These are phyloP conservation scores for Quercus dentata DNA, from an alignment of 306 rosid species.

Conservation along the genomic window DNA sequence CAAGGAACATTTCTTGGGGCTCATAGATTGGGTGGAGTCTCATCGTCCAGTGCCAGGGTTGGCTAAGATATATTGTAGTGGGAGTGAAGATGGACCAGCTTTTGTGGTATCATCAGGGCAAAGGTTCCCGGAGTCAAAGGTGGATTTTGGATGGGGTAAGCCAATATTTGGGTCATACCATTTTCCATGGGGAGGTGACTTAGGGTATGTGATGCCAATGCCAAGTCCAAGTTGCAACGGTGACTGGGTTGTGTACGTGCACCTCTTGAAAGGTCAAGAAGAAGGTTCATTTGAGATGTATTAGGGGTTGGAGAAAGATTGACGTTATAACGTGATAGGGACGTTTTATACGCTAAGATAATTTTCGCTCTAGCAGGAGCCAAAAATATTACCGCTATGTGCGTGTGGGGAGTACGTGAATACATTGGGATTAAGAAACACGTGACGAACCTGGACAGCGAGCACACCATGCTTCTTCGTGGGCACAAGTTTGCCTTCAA, in stretches of 20 bases:
- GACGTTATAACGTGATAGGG: too few species aligned
- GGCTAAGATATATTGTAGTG: too few species aligned
- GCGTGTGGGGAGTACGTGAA: too few species aligned
- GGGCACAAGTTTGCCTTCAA: slow-evolving; percentile 67
- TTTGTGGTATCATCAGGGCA: too few species aligned
- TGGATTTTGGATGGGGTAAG: slow-evolving; percentile 79
- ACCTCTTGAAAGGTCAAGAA: slow-evolving; percentile 28
- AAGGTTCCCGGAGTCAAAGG: slow-evolving; percentile 8
- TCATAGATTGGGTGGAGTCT: slow-evolving; percentile 74
- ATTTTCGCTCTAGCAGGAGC: too few species aligned
- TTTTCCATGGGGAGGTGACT: slow-evolving; percentile 70
- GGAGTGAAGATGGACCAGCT: too few species aligned
- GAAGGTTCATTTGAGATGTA: too few species aligned
- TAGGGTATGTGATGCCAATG: slow-evolving; percentile 91
- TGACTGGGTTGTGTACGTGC: slow-evolving; percentile 90
- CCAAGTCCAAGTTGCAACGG: slow-evolving; percentile 58
- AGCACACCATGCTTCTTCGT: slow-evolving; percentile 60
- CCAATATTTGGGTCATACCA: slow-evolving; percentile 69
- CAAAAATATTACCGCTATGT: too few species aligned
- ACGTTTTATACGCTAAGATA: too few species aligned
- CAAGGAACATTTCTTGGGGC: slow-evolving; percentile 61
- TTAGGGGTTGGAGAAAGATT: too few species aligned
- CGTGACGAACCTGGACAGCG: slow-evolving; percentile 56
- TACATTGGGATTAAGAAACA: too few species aligned
- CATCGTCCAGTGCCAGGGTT: too few species aligned